These are phyloP conservation scores for Pascua guehoae DNA, from an alignment of 1,284 basidiomycete genomes.

Conservation along the genomic window DNA sequence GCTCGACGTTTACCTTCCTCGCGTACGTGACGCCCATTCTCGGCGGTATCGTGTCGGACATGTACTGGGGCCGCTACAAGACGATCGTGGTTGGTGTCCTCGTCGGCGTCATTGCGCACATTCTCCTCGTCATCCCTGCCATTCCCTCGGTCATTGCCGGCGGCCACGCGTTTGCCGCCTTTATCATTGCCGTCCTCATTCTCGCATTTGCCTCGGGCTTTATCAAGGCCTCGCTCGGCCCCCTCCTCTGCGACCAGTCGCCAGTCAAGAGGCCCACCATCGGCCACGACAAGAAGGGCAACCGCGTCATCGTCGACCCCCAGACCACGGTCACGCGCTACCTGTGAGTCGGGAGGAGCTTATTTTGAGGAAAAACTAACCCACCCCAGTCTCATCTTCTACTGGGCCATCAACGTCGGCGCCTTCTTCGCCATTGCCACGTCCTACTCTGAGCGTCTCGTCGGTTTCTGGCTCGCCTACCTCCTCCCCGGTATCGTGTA, in stretches of 20 bases:
- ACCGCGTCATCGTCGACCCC: slow-evolving; percentile 48
- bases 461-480: slow-evolving; percentile 52
- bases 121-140: slow-evolving; percentile 41
- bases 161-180: slow-evolving; percentile 27
- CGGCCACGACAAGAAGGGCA: slow-evolving; percentile 32
- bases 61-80: slow-evolving; percentile 68
- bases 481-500: slow-evolving; percentile 53
- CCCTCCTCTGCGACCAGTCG: slow-evolving; percentile 48
- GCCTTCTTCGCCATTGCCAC: slow-evolving; percentile 45
- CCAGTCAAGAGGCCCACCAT: slow-evolving; percentile 41
- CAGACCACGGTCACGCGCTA: slow-evolving; percentile 40
- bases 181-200: slow-evolving; percentile 47
- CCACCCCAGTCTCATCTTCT: too few relatives aligned
- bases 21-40: slow-evolving; percentile 32
- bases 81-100: slow-evolving; percentile 57
- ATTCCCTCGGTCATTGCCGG: slow-evolving; percentile 35
- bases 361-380: too few relatives aligned
- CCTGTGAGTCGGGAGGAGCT: slow-evolving; percentile 13
- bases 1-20: slow-evolving; percentile 35
- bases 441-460: slow-evolving; percentile 41
- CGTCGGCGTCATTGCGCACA: slow-evolving; percentile 40
- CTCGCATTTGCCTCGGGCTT: slow-evolving; percentile 46
- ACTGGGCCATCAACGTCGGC: slow-evolving; percentile 42
- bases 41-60: slow-evolving; percentile 58
- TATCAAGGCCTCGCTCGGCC: slow-evolving; percentile 47